Evolutionary conservation across 495 filamentous ascomycete species (phyloP).

Genomic region (Collariella sp.): DNA sequence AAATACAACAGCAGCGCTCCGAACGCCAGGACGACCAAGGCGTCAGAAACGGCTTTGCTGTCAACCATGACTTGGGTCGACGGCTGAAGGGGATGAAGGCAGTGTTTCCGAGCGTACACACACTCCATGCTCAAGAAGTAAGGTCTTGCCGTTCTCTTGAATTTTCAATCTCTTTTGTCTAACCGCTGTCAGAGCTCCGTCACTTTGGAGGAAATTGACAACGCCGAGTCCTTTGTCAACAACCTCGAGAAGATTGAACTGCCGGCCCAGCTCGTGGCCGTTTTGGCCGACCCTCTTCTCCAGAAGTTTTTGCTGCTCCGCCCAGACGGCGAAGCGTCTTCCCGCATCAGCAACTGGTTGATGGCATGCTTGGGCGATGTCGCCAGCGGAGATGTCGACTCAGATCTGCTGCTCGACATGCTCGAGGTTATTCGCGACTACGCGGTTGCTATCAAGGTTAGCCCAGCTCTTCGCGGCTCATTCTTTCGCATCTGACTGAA

Average conservation of each 20-base stretch:
- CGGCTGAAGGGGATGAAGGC: slow-evolving; percentile 35
- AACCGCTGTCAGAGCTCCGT: slow-evolving; percentile 44
- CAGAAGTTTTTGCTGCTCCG: slow-evolving; percentile 65
- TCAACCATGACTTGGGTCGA: slow-evolving; percentile 41
- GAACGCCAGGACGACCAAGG: slow-evolving; percentile 33
- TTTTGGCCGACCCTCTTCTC: slow-evolving; percentile 63
- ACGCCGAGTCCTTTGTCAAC: slow-evolving; percentile 59
- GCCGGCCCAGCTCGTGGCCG: slow-evolving; percentile 72
- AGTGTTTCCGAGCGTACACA: slow-evolving; percentile 62
- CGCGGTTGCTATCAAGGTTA: slow-evolving; percentile 56
- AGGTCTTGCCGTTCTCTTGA: too few relatives aligned
- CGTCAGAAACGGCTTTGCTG: slow-evolving; percentile 41
- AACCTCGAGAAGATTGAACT: slow-evolving; percentile 73
- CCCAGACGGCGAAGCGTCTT: slow-evolving; percentile 47
- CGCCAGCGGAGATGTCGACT: slow-evolving; percentile 42
- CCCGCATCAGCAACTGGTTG: slow-evolving; percentile 60
- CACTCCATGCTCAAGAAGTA: slow-evolving; percentile 61
- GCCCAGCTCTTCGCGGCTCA: not conserved
- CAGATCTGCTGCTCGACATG: slow-evolving; percentile 45
- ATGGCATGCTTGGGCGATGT: slow-evolving; percentile 52
- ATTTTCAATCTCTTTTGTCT: not conserved
- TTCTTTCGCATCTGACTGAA: not conserved
- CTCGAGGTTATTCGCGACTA: slow-evolving; percentile 52
- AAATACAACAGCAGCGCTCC: slow-evolving; percentile 54
- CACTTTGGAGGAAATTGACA: slow-evolving; percentile 73